These are phyloP conservation scores for Austroboletus eburneus DNA, from an alignment of 768 basidiomycete species.

Conservation along the genomic window DNA sequence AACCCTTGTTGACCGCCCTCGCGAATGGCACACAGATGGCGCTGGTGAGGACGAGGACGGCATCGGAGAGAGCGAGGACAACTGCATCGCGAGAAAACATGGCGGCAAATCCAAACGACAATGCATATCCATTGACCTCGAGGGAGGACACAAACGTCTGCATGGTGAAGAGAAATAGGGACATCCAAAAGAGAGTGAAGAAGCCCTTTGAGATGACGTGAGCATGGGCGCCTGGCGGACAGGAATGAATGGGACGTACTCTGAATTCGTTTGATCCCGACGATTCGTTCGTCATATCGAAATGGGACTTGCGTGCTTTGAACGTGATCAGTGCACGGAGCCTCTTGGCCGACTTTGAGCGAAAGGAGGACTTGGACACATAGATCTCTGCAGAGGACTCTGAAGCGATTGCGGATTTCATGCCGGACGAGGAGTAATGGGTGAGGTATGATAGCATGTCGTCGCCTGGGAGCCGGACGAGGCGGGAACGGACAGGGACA, in stretches of 20 bases:
- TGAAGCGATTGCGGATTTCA: constrained; percentile 11
- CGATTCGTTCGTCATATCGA: constrained; percentile 75
- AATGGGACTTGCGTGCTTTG: constrained; percentile 77
- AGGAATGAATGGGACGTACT: constrained; percentile 31
- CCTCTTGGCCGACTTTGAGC: constrained; percentile 69
- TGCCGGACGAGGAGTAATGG: constrained; percentile 1
- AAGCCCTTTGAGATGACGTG: constrained; percentile 60
- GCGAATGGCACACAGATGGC: constrained; percentile 81
- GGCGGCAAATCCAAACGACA: constrained; percentile 76
- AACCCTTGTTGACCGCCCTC: constrained; percentile 67
- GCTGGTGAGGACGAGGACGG: constrained; percentile 71
- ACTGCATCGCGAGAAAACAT: constrained; percentile 86
- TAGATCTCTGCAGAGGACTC: too few species aligned
- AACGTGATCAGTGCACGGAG: constrained; percentile 83
- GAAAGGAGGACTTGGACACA: constrained; percentile 72
- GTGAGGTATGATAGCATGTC: constrained; percentile 7
- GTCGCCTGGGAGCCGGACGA: not conserved
- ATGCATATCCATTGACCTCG: constrained; percentile 71
- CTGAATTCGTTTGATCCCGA: constrained; percentile 84
- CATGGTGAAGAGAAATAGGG: constrained; percentile 76
- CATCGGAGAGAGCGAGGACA: constrained; percentile 81
- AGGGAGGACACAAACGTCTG: constrained; percentile 75
- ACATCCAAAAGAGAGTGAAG: constrained; percentile 92
- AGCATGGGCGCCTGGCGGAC: not conserved
- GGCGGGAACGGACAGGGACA: too few species aligned